Evolutionary conservation across 345 rosid genomes (phyloP), one percentile per base, ranked within the genome.

Genomic region (Pelargonium nanum): DNA sequence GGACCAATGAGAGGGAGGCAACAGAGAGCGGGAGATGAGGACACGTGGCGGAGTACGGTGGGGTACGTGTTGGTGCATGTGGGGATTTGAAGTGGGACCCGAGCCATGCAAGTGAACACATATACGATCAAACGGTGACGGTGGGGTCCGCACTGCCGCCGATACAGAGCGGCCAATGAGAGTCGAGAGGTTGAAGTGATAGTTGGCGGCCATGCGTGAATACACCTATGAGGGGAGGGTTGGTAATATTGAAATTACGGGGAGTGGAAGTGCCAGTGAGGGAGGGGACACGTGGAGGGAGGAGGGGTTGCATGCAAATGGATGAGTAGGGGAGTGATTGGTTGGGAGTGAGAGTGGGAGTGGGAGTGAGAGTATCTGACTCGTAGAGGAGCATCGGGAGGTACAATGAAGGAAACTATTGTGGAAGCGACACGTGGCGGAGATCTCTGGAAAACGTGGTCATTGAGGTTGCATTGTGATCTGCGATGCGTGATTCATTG

Each of bases 41-140:
- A 79, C 95, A 82, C 73, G 26, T 83, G 98, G 78, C 48, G 57
- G 26, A 13, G 70, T 59, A 72, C 67, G 80, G 69, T n/a, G n/a
- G 82, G 90, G 88, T 85, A 87, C 95, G 95, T 85, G 91, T 81
- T 72, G 62, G 61, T 85, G 78, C 89, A 77, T 72, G 84, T 90
- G 95, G 80, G 74, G 65, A 60, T 60, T 50, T 64, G 25, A 59
- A 21, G 40, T 50, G 57, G 21, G 59, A 19, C 75, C 73, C 76
- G 83, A 83, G 75, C 84, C 90, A 67, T 73, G 78, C 85, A 85
- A 52, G 74, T 30, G 23, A 57, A 68, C 72, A 68, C 81, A 74
- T 74, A 64, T 56, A 65, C 44, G 44, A 68, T 57, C 68, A 57
- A 15, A 48, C 51, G 44, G 34, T 7, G 28, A 28, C 22, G 1